A percentile compares a stretch with the other conserved stretches of the same genome.
These are phyloP conservation scores for Hypoxylon fragiforme DNA, from an alignment of 495 filamentous ascomycete species.

Conservation along the genomic window DNA sequence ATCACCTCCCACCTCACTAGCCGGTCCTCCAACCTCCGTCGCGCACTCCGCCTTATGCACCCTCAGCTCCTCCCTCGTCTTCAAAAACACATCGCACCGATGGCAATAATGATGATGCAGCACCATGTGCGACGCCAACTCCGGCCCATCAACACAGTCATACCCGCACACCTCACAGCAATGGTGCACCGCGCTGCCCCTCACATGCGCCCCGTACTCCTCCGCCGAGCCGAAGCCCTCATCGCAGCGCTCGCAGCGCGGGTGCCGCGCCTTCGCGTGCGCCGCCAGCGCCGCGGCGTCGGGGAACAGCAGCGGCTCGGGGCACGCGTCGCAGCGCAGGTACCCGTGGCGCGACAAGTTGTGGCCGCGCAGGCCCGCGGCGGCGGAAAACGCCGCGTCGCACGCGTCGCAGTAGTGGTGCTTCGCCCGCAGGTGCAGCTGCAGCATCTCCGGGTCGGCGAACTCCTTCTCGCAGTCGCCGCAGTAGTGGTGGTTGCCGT, in stretches of 20 bases:
- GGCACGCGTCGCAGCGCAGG: background rate
- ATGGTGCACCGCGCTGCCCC: no score
- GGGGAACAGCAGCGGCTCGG: background rate
- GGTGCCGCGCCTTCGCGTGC: no score
- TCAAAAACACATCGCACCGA: background rate
- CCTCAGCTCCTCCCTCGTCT: background rate
- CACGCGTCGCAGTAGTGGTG: constrained; percentile 1
- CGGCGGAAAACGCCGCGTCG: background rate
- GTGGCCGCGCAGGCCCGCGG: background rate
- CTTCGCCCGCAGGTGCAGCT: background rate
- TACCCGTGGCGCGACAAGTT: background rate
- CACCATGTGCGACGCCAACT: no score
- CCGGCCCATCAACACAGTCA: background rate
- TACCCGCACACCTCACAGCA: no score
- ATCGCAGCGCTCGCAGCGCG: no score
- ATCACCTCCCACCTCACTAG: no score
- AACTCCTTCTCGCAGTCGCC: background rate
- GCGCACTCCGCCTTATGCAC: background rate
- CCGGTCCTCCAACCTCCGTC: no score
- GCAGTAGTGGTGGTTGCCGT: background rate
- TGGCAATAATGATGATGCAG: background rate
- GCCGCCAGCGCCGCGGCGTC: no score
- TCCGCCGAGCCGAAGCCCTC: no score
- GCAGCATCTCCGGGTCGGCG: background rate
- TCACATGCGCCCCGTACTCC: no score